Evolutionary conservation across 768 basidiomycete species (phyloP).

Genomic region (Piloderma croceum): DNA sequence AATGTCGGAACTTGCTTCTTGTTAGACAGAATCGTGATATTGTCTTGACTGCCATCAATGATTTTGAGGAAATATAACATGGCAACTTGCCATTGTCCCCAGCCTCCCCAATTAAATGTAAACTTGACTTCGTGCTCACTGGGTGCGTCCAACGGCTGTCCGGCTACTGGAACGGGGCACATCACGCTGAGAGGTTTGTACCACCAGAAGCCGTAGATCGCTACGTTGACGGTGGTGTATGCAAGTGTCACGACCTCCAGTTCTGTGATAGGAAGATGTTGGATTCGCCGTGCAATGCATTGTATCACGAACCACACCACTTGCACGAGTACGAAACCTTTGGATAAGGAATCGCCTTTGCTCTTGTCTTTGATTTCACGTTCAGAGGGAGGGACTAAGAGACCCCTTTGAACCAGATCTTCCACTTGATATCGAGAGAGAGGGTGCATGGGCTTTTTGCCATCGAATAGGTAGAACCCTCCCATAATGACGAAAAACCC

Average conservation of each 20-base stretch:
- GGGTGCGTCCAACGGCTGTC: too few relatives aligned
- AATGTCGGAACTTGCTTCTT: background rate
- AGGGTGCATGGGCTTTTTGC: background rate
- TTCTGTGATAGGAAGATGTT: slow-evolving; percentile 26
- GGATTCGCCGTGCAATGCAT: slow-evolving; percentile 19
- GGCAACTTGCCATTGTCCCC: background rate
- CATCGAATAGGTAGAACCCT: slow-evolving; percentile 15
- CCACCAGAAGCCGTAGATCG: slow-evolving; percentile 33
- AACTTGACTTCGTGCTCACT: too few relatives aligned
- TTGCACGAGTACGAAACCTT: slow-evolving; percentile 29
- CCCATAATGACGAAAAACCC: slow-evolving; percentile 18
- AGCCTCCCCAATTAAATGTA: background rate
- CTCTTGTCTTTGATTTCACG: slow-evolving; percentile 18
- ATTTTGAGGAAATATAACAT: background rate
- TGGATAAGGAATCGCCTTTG: slow-evolving; percentile 32
- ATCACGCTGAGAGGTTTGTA: slow-evolving; percentile 33
- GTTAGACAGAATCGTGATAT: background rate
- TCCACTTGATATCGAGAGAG: slow-evolving; percentile 4
- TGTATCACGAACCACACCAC: slow-evolving; percentile 31
- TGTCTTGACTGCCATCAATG: background rate
- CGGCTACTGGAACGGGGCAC: slow-evolving; percentile 13
- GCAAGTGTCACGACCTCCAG: slow-evolving; percentile 33
- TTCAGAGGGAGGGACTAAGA: too few relatives aligned
- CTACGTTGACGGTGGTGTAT: slow-evolving; percentile 25
- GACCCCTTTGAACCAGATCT: too few relatives aligned